phyloP scores from a whole-genome alignment of 1,284 basidiomycete species.

The Sutorius eximius region DNA sequence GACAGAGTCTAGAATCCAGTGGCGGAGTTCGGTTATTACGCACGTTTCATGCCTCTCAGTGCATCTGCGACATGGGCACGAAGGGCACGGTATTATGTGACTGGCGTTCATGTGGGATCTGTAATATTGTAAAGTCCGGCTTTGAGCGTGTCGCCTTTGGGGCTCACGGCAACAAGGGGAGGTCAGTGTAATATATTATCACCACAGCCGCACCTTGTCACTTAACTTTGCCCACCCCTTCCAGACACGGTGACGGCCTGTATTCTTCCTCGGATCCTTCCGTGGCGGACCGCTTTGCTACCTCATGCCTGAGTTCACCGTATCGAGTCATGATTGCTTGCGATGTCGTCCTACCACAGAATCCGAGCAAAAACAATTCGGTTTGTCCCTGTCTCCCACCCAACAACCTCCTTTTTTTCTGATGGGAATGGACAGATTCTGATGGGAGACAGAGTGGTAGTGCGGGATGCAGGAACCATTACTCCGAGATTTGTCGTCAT shows the following conservation, averaged over 20 bases:
- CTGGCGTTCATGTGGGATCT: slow-evolving; percentile 63
- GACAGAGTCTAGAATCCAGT: slow-evolving; percentile 31
- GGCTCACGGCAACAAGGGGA: slow-evolving; percentile 47
- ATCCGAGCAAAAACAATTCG: slow-evolving; percentile 27
- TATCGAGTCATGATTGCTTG: slow-evolving; percentile 63
- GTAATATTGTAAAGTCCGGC: slow-evolving; percentile 52
- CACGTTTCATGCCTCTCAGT: slow-evolving; percentile 60
- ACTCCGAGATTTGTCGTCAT: slow-evolving; percentile 37
- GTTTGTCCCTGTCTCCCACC: slow-evolving; percentile 27
- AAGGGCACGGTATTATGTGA: slow-evolving; percentile 50
- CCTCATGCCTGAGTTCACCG: slow-evolving; percentile 60
- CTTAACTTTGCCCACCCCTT: slow-evolving; percentile 1
- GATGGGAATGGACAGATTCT: slow-evolving; percentile 32
- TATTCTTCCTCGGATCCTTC: slow-evolving; percentile 59
- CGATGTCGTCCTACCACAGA: slow-evolving; percentile 46
- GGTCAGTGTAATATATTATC: slow-evolving; percentile 37
- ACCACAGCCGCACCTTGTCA: slow-evolving; percentile 1
- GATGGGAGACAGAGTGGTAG: slow-evolving; percentile 32
- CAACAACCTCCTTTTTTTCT: slow-evolving; percentile 28
- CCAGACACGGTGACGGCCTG: slow-evolving; percentile 54
- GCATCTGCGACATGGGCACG: slow-evolving; percentile 62
- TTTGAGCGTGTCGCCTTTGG: slow-evolving; percentile 59
- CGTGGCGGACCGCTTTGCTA: slow-evolving; percentile 54
- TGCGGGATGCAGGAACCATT: slow-evolving; percentile 35
- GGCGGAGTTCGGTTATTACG: slow-evolving; percentile 44